Percentiles rank a stretch among this genome's conserved stretches.
These are phyloP conservation scores for Penicillium steckii DNA, from an alignment of 495 filamentous ascomycete genomes.

Conservation along the genomic window DNA sequence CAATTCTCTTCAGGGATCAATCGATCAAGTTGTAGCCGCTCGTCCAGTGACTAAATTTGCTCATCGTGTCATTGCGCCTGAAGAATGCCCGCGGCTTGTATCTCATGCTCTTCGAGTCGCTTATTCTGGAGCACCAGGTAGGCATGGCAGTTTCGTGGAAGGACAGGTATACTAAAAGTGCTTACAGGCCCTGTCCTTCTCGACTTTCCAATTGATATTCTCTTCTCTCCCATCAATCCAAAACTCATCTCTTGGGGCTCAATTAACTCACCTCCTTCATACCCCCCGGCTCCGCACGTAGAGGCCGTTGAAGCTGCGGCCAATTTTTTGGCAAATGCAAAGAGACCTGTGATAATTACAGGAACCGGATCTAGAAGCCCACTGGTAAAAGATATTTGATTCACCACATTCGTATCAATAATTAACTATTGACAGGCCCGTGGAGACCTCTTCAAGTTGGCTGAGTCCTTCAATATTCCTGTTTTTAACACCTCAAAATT, in stretches of 20 bases:
- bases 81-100: slow-evolving; percentile 27
- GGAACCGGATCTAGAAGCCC: slow-evolving; percentile 19
- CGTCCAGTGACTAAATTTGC: slow-evolving; percentile 28
- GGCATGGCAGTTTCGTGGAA: background rate
- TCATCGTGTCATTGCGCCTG: slow-evolving; percentile 24
- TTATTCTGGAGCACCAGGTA: slow-evolving; percentile 27
- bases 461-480: slow-evolving; percentile 17
- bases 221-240: slow-evolving; percentile 24
- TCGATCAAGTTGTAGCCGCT: slow-evolving; percentile 28
- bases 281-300: slow-evolving; percentile 17
- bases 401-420: too few relatives aligned
- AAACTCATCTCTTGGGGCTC: slow-evolving; percentile 31
- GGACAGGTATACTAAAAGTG: background rate
- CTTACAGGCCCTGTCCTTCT: slow-evolving; percentile 23
- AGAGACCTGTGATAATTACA: slow-evolving; percentile 24
- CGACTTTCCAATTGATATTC: slow-evolving; percentile 30
- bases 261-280: slow-evolving; percentile 20
- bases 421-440: slow-evolving; percentile 8
- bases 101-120: slow-evolving; percentile 28
- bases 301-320: slow-evolving; percentile 15
- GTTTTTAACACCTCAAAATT: slow-evolving; percentile 25
- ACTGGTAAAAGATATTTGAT: too few relatives aligned
- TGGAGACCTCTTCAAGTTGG: slow-evolving; percentile 12
- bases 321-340: slow-evolving; percentile 12
- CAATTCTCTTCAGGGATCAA: slow-evolving; percentile 29